Base-by-base conservation (phyloP, 2,329 filamentous ascomycete species). In the Aspergillus fructus region DNA sequence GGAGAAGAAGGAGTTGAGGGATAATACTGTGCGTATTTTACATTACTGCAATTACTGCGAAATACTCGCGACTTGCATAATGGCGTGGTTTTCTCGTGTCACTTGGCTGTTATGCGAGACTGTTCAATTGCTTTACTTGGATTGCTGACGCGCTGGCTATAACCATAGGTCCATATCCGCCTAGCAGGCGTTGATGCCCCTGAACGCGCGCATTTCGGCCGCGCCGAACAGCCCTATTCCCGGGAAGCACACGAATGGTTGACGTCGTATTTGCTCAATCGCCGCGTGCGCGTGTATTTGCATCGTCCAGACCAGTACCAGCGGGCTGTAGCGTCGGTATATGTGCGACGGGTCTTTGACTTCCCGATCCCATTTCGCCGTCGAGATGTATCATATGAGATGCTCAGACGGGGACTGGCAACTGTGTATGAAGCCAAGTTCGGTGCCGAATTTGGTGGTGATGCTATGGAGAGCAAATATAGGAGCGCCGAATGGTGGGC, bases 161-260 rank as follows among this genome's bases (percentile, higher is more conserved):
- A 15, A 30, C 40, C 23, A 27, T 39, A 77, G 89, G 90, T 99
- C 64, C 86, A 93, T 51, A 84, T 99, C 56, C 90, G 94, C 27
- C 82, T 99, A 56, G 94, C 94, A 15, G 94, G 94, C 49, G 79
- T 99, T 54, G 94, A 99, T 74, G 94, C 96, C 11, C 94, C 94
- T 2, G 94, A 99, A 76, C 81, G 90, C 55, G 88, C 93, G 8
- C 94, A 99, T 74, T 99, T 97, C 75, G 96, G 96, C 53, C 85
- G 87, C 50, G 89, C 91, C 24, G 90, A 88, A 9, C 94, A 99
- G 75, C 93, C 93, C 1, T 92, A 86, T 71, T 83, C 90, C 3
- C 81, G 85, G 58, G 93, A 97, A 74, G 91, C 94, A 7, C 80
- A 93, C 52, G 77, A 84, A 17, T 97, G 91, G 87, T 83, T 99